Conservation (phyloP, 192 early-diverging fungal species). For the Dimargaris cristalligena region DNA sequence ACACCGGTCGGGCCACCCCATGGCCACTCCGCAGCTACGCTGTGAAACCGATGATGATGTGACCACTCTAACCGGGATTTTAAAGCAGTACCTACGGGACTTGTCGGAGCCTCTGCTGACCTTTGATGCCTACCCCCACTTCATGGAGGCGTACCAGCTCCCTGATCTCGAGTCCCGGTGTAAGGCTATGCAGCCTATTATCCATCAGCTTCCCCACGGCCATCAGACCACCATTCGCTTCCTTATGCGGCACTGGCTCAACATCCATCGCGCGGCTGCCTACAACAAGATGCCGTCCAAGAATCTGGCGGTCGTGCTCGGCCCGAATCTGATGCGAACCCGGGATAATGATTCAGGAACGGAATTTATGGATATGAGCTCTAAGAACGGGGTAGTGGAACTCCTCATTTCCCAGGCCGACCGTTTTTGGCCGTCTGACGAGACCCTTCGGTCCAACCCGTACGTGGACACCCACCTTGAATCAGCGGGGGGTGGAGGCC, state of each 20-base stretch:
- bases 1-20: slow-evolving; percentile 26
- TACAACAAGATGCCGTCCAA: slow-evolving; percentile 83
- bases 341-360: slow-evolving; percentile 28
- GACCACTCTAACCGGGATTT: slow-evolving; percentile 55
- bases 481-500: not conserved
- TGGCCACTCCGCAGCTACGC: slow-evolving; percentile 15
- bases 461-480: not conserved
- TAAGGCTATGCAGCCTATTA: slow-evolving; percentile 22
- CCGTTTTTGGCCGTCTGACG: slow-evolving; percentile 19
- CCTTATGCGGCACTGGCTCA: slow-evolving; percentile 45
- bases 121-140: slow-evolving; percentile 44
- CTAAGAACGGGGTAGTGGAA: slow-evolving; percentile 52
- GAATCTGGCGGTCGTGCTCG: slow-evolving; percentile 91
- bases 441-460: not conserved
- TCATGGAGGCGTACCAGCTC: slow-evolving; percentile 35
- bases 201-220: slow-evolving; percentile 36
- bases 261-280: slow-evolving; percentile 34
- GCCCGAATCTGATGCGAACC: slow-evolving; percentile 63
- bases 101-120: slow-evolving; percentile 58
- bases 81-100: slow-evolving; percentile 67
- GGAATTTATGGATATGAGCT: slow-evolving; percentile 57
- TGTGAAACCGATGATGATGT: slow-evolving; percentile 41
- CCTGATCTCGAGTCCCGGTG: slow-evolving; percentile 18
- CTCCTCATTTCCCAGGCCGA: slow-evolving; percentile 44
- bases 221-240: slow-evolving; percentile 44